Conservation (phyloP, 164 flowering plant genomes). For the grape (Vitis vinifera) region ASM3070453v1 NC_081820.1:2143001-2143500, state of each 20-base stretch:
- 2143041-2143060: slow-evolving; percentile 79
- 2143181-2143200: slow-evolving; percentile 73
- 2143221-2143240: not conserved
- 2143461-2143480: not conserved
- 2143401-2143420: too few species aligned
- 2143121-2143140: slow-evolving; percentile 97
- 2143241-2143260: not conserved
- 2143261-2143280: not conserved
- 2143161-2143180: slow-evolving; percentile 99
- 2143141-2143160: slow-evolving; percentile 99
- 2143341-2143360: too few species aligned
- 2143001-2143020: slow-evolving; percentile 41
- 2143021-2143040: slow-evolving; percentile 90
- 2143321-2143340: too few species aligned
- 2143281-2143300: not conserved
- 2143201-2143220: not conserved
- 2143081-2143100: slow-evolving; percentile 96
- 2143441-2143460: not conserved
- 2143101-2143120: slow-evolving; percentile 92
- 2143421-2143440: too few species aligned
- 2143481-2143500: not conserved
- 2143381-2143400: too few species aligned
- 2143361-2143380: too few species aligned
- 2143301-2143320: too few species aligned
- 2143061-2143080: slow-evolving; percentile 81